phyloP scores from a whole-genome alignment of 2,329 filamentous ascomycete genomes.

The Pseudocercospora crystallina region DNA sequence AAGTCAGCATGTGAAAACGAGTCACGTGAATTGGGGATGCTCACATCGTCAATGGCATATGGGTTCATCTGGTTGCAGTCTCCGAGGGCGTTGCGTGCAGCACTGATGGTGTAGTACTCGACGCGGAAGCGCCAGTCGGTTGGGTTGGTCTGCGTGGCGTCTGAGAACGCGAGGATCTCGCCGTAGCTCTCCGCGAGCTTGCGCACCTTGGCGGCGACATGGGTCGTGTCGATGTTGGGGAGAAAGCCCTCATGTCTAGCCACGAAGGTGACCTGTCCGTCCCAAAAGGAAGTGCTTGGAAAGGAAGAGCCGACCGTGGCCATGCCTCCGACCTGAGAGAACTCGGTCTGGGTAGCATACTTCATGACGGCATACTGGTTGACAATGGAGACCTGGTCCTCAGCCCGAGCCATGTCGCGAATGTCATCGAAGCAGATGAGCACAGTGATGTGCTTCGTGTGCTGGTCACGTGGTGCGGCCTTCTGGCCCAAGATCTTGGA shows the following conservation, averaged over 20 bases:
- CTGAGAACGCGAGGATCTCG: constrained; percentile 24
- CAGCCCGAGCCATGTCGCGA: constrained; percentile 30
- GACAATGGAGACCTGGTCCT: constrained; percentile 14
- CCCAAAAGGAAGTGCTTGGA: constrained; percentile 17
- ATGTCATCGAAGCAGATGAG: constrained; percentile 41
- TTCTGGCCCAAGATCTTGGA: constrained; percentile 17
- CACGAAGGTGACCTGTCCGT: constrained; percentile 31
- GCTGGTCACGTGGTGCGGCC: background rate
- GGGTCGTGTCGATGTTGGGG: constrained; percentile 15
- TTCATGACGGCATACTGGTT: background rate
- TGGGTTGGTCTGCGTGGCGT: constrained; percentile 11
- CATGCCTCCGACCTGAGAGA: too few relatives aligned
- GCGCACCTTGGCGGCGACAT: constrained; percentile 13
- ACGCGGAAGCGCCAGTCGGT: constrained; percentile 26
- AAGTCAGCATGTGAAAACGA: constrained; percentile 12
- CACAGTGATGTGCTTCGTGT: constrained; percentile 9
- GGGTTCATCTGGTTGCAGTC: constrained; percentile 9
- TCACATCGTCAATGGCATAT: constrained; percentile 15
- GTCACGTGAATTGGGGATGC: background rate
- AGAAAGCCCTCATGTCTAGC: constrained; percentile 14
- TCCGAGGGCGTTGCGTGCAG: constrained; percentile 22
- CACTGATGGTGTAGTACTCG: constrained; percentile 29
- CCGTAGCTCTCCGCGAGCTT: constrained; percentile 24
- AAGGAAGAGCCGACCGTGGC: too few relatives aligned
- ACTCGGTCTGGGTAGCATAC: constrained; percentile 21